phyloP scores from a whole-genome alignment of 2,329 filamentous ascomycete species.

The Ceratocystiopsis brevicomis region DNA sequence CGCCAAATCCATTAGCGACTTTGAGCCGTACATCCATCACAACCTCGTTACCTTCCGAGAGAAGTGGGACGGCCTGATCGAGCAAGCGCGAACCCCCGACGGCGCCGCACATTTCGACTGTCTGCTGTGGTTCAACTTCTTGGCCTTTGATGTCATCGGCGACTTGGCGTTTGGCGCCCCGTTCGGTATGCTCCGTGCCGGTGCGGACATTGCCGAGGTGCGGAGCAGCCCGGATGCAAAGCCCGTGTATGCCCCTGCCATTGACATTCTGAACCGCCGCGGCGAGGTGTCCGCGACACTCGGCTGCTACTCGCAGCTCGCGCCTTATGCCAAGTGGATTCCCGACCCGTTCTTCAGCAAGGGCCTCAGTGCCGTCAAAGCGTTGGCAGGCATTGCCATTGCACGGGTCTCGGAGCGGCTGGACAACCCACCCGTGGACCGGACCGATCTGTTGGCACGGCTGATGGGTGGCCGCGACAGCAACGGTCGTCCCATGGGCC shows the following conservation, averaged over 20 bases:
- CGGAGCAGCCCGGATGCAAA: slow-evolving; percentile 38
- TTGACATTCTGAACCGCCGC: slow-evolving; percentile 73
- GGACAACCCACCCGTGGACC: slow-evolving; percentile 46
- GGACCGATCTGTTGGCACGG: slow-evolving; percentile 63
- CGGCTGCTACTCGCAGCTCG: slow-evolving; percentile 54
- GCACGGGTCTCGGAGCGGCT: slow-evolving; percentile 60
- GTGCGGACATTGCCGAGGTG: slow-evolving; percentile 60
- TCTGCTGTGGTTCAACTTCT: slow-evolving; percentile 60
- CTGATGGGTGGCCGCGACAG: slow-evolving; percentile 77
- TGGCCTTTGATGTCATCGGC: slow-evolving; percentile 35
- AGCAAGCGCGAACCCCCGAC: slow-evolving; percentile 24
- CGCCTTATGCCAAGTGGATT: slow-evolving; percentile 61
- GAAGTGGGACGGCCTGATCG: slow-evolving; percentile 49
- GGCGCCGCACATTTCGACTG: slow-evolving; percentile 49
- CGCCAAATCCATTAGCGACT: slow-evolving; percentile 60
- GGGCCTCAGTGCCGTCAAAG: slow-evolving; percentile 55
- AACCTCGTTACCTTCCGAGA: slow-evolving; percentile 58
- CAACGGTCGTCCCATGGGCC: slow-evolving; percentile 48
- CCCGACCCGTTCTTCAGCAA: slow-evolving; percentile 67
- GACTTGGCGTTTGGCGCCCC: slow-evolving; percentile 54
- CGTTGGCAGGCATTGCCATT: slow-evolving; percentile 73
- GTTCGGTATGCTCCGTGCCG: slow-evolving; percentile 66
- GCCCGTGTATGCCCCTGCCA: slow-evolving; percentile 54
- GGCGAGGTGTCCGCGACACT: slow-evolving; percentile 73
- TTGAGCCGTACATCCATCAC: slow-evolving; percentile 72